These are phyloP conservation scores for Cladosporium phlei DNA, from an alignment of 2,329 filamentous ascomycete species.

Conservation along the genomic window DNA sequence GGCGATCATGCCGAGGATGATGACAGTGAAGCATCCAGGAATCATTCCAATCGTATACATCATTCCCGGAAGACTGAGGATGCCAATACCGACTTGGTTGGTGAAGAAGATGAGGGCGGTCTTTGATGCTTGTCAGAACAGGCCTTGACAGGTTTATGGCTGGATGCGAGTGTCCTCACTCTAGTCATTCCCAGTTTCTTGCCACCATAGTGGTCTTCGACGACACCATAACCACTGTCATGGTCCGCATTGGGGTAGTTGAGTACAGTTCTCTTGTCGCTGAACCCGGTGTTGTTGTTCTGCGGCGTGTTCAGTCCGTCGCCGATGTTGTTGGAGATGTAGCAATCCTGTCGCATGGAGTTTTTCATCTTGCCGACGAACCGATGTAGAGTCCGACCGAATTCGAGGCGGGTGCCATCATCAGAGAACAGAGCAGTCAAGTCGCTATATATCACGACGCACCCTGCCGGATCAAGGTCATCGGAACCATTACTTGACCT, in stretches of 20 bases:
- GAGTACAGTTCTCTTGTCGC: not conserved
- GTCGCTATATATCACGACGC: not conserved
- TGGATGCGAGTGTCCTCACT: not conserved
- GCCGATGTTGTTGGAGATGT: not conserved
- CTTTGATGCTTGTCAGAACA: not conserved
- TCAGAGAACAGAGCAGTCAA: no score
- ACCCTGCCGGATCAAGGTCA: not conserved
- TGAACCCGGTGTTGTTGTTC: not conserved
- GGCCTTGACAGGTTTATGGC: not conserved
- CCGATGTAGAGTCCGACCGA: not conserved
- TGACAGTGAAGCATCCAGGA: constrained; percentile 1
- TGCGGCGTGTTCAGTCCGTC: not conserved
- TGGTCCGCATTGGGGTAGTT: not conserved
- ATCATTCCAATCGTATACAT: constrained; percentile 1
- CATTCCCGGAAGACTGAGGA: not conserved
- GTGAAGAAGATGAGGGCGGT: constrained; percentile 10
- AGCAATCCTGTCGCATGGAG: not conserved
- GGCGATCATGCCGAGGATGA: constrained; percentile 3
- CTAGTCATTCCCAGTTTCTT: constrained; percentile 4
- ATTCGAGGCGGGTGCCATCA: no score
- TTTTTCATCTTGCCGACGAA: not conserved
- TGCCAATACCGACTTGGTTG: constrained; percentile 24
- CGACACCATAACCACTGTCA: not conserved
- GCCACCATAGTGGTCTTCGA: constrained; percentile 11
- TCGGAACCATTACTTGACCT: not conserved